Percentiles rank a stretch among this genome's conserved stretches.
Conservation (phyloP, 768 basidiomycete genomes). For the Galerina sulciceps region DNA sequence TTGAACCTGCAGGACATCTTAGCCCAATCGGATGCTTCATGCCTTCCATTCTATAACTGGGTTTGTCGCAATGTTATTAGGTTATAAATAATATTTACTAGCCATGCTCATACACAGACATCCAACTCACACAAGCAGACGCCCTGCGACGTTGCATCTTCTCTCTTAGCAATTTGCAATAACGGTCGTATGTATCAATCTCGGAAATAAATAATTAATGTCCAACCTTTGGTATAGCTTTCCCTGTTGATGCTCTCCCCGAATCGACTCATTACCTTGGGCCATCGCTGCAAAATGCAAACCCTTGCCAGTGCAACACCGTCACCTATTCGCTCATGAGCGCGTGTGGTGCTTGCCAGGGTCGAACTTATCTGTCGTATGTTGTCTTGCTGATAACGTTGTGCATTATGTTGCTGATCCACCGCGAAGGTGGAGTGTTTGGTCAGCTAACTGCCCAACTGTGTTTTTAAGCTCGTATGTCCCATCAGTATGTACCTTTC, state of each 20-base stretch:
- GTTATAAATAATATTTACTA: not conserved
- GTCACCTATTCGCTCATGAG: conserved; percentile 59
- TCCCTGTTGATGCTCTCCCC: conserved; percentile 34
- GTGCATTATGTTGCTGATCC: not conserved
- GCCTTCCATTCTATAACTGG: conserved; percentile 46
- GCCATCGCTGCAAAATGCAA: conserved; percentile 39
- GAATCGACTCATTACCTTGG: conserved; percentile 40
- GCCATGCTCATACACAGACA: conserved; percentile 27
- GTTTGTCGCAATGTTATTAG: conserved; percentile 24
- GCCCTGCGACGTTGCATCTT: conserved; percentile 51
- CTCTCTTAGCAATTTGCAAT: conserved; percentile 45
- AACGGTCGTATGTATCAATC: conserved; percentile 38
- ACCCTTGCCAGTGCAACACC: conserved; percentile 57
- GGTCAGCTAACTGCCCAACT: conserved; percentile 51
- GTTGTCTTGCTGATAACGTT: not conserved
- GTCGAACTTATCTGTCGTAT: conserved; percentile 35
- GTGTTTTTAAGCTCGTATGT: conserved; percentile 34
- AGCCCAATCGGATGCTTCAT: conserved; percentile 44
- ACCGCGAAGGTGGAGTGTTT: conserved; percentile 50
- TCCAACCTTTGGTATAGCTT: conserved; percentile 26
- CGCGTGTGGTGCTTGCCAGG: conserved; percentile 64
- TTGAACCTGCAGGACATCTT: conserved; percentile 19
- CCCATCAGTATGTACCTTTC: not conserved
- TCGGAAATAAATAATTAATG: not conserved
- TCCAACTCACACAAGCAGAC: conserved; percentile 50